Conservation (phyloP, 495 filamentous ascomycete genomes). For the Neurospora sublineolata region DNA sequence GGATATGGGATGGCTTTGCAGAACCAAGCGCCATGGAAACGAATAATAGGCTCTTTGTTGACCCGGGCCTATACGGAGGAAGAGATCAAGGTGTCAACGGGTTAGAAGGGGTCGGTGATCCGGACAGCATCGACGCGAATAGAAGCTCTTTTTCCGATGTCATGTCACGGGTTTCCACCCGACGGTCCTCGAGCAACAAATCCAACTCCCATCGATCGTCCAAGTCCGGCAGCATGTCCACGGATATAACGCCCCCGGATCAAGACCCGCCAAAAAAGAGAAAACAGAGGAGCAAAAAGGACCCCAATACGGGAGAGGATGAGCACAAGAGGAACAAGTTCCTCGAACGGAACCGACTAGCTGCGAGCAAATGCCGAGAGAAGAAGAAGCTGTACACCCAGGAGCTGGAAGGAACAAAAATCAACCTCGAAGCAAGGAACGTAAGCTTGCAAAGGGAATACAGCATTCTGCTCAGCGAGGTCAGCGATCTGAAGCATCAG, state of each 20-base stretch:
- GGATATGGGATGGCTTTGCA: slow-evolving; percentile 9
- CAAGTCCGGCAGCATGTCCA: slow-evolving; percentile 10
- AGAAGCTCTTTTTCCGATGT: slow-evolving; percentile 5
- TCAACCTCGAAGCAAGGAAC: slow-evolving; percentile 27
- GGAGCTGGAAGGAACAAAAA: slow-evolving; percentile 41
- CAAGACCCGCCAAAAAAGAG: slow-evolving; percentile 11
- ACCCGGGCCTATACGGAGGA: slow-evolving; percentile 14
- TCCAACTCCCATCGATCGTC: slow-evolving; percentile 12
- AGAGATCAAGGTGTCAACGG: slow-evolving; percentile 2
- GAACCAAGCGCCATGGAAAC: slow-evolving; percentile 9
- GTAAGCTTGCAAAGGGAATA: slow-evolving; percentile 27
- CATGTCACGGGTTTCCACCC: slow-evolving; percentile 12
- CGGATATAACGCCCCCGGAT: slow-evolving; percentile 17
- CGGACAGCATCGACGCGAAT: slow-evolving; percentile 14
- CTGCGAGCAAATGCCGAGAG: slow-evolving; percentile 76
- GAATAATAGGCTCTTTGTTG: slow-evolving; percentile 15
- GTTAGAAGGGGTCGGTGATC: background rate
- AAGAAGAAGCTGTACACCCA: slow-evolving; percentile 73
- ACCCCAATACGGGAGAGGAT: slow-evolving; percentile 8
- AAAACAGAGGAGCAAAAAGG: slow-evolving; percentile 7
- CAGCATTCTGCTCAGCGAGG: slow-evolving; percentile 32
- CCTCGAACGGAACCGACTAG: slow-evolving; percentile 71
- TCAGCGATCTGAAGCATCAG: slow-evolving; percentile 43
- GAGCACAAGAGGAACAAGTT: slow-evolving; percentile 35
- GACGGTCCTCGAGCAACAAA: slow-evolving; percentile 16